Base-by-base conservation (phyloP, 768 basidiomycete species). In the Kwoniella sp. region DNA sequence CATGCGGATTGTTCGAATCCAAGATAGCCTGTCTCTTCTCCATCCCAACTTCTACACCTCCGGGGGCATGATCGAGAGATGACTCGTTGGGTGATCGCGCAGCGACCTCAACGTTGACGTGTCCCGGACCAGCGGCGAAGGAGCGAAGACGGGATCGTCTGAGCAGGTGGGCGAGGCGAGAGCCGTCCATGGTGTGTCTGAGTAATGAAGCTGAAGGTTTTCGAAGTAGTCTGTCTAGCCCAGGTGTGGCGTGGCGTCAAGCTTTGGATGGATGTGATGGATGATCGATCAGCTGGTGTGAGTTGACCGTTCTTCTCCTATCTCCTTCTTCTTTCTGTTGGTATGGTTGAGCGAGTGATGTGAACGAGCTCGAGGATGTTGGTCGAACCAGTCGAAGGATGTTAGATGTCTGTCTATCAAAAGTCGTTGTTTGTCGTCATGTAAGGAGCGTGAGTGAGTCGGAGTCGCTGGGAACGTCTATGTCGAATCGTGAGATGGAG, bases 81-180 rank as follows among this genome's bases (percentile, higher is more conserved):
- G n/a, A n/a, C 26, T 58, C 55, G 26, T 63, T 57, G 23, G 62
- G 62, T 38, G 30, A 37, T 37, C 45, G 48, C 29, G 47, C 62
- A 28, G 30, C 47, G 12, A 56, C 4, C 22, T 56, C 47, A 17
- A 34, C 62, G 54, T 63, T 55, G 29, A n/a, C n/a, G n/a, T n/a
- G n/a, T n/a, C 53, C 53, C 48, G 55, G 55, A 51, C 30, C 66
- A 34, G 51, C 57, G 45, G 67, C 58, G 38, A 65, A 65, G 20
- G 53, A 31, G 34, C 67, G 53, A 9, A 60, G 54, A 55, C 62
- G 58, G 17, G 67, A 68, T 37, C 62, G 62, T 28, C 59, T 58
- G 12, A 64, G 52, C 26, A 64, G n/a, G 34, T 64, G 67, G 20
- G 58, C 53, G 41, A 61, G 54, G 29, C 28, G 54, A 0, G 65